Evolutionary conservation across 768 basidiomycete species (phyloP).

Genomic region (Tricholoma furcatifolium): DNA sequence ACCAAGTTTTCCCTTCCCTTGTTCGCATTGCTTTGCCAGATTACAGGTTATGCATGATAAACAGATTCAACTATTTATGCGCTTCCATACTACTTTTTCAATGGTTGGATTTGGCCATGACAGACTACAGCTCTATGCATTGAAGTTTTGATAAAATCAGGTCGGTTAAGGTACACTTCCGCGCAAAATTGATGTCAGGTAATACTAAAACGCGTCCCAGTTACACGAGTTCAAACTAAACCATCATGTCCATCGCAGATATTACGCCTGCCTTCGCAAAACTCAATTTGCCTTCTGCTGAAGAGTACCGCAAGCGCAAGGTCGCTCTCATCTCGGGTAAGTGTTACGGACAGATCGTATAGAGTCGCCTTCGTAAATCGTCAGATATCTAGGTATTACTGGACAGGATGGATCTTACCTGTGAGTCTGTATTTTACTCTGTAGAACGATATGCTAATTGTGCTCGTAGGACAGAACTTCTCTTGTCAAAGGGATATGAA

Average conservation of each 20-base stretch:
- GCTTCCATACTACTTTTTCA: too few species aligned
- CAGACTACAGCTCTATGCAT: too few species aligned
- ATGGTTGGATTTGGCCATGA: too few species aligned
- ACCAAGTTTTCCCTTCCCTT: too few species aligned
- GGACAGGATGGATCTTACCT: constrained; percentile 97
- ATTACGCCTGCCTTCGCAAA: constrained; percentile 45
- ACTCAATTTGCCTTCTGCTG: constrained; percentile 63
- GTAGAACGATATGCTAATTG: constrained; percentile 3
- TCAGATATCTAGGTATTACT: constrained; percentile 69
- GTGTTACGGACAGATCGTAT: constrained; percentile 8
- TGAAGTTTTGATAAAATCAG: too few species aligned
- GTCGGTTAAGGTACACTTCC: too few species aligned
- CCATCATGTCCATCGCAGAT: constrained; percentile 44
- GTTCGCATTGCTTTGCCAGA: too few species aligned
- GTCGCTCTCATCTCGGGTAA: constrained; percentile 91
- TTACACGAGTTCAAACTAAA: neutral
- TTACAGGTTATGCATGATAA: too few species aligned
- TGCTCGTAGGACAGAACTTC: constrained; percentile 69
- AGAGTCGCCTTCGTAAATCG: constrained; percentile 1
- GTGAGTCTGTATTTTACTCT: constrained; percentile 40
- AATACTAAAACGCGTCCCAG: neutral
- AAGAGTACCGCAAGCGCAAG: constrained; percentile 87
- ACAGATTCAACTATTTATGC: too few species aligned
- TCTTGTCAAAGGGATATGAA: constrained; percentile 85
- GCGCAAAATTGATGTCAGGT: too few species aligned